These are phyloP conservation scores for Clarireedia sp. DNA, from an alignment of 2,329 filamentous ascomycete genomes.

Conservation along the genomic window DNA sequence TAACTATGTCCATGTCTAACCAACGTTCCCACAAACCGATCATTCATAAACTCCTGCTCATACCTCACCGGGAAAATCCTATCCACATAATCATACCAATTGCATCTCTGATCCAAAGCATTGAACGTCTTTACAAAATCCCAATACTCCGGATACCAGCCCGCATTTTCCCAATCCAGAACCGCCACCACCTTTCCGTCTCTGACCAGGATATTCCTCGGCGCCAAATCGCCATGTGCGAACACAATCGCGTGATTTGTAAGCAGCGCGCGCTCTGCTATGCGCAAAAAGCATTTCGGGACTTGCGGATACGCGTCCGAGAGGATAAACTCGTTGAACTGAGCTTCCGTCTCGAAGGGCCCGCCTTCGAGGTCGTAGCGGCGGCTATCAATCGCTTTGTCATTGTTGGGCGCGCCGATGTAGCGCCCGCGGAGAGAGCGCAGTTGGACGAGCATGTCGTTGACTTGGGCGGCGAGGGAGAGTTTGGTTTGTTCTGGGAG, in stretches of 20 bases:
- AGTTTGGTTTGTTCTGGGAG: slow-evolving; percentile 9
- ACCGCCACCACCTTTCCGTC: not conserved
- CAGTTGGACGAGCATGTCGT: slow-evolving; percentile 13
- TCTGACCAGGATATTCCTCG: slow-evolving; percentile 7
- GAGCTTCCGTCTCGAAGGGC: slow-evolving; percentile 10
- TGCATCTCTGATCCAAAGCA: not conserved
- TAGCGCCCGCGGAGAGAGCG: slow-evolving; percentile 7
- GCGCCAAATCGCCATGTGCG: slow-evolving; percentile 7
- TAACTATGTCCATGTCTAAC: slow-evolving; percentile 4
- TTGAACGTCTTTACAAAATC: slow-evolving; percentile 8
- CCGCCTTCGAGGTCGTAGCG: slow-evolving; percentile 9
- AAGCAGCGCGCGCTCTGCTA: not conserved
- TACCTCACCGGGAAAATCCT: slow-evolving; percentile 1
- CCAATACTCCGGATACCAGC: slow-evolving; percentile 13
- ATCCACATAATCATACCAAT: slow-evolving; percentile 9
- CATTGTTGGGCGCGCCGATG: slow-evolving; percentile 11
- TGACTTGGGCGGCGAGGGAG: slow-evolving; percentile 7
- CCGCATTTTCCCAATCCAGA: slow-evolving; percentile 9
- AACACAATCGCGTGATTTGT: slow-evolving; percentile 6
- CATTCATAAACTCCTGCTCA: slow-evolving; percentile 9
- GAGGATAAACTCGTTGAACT: slow-evolving; percentile 12
- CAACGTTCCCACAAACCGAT: slow-evolving; percentile 8
- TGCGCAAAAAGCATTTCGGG: not conserved
- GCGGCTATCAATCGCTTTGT: slow-evolving; percentile 9
- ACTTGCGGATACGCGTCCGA: not conserved